Evolutionary conservation across 768 basidiomycete species (phyloP), one percentile per base, ranked within the genome.

Genomic region (Termitomyces heimii): DNA sequence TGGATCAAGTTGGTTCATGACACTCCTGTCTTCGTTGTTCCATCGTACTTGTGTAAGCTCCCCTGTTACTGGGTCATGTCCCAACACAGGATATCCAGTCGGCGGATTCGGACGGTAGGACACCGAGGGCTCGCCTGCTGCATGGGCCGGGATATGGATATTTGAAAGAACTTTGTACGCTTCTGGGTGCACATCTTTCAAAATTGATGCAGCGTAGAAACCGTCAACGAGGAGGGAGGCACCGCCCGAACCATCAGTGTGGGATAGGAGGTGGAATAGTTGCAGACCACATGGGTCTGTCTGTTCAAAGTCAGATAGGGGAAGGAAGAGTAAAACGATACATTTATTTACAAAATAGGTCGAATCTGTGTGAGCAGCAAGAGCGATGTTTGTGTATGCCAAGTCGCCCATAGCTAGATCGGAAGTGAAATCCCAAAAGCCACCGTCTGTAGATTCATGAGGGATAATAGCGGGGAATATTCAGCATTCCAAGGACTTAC

Each of bases 391-490:
- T 4, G 94, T 93, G 73, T 99, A 99, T 0, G 96, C 94, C 8
- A 94, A 89, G 69, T 99, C 96, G 13, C 94, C 94, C 64, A 88
- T 93, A 18, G 87, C 85, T 22, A 95, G 78, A 66, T 96, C 86
- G 0, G 95, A 84, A 0, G 94, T 97, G 66, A 98, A 96, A 66
- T 98, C 93, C 95, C 96, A 99, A 72, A 98, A 95, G 56, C 84
- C 86, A 34, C 95, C 96, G 65, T 98, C 93, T 94, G 60, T 1
- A 35, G 26, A 12, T 49, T 29, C 13, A 37, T 52, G 20, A 65
- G 5, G 46, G 53, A 22, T 48, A 42, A 32, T 2, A 31, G 10
- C 12, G 22, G n/a, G 26, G 49, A 10, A 45, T 34, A 12, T 34
- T n/a, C 3, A 40, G 9, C 16, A 16, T 10, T 26, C 1, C 4